These are phyloP conservation scores for Dillenia turbinata DNA, from an alignment of 164 flowering plant genomes.

Conservation along the genomic window DNA sequence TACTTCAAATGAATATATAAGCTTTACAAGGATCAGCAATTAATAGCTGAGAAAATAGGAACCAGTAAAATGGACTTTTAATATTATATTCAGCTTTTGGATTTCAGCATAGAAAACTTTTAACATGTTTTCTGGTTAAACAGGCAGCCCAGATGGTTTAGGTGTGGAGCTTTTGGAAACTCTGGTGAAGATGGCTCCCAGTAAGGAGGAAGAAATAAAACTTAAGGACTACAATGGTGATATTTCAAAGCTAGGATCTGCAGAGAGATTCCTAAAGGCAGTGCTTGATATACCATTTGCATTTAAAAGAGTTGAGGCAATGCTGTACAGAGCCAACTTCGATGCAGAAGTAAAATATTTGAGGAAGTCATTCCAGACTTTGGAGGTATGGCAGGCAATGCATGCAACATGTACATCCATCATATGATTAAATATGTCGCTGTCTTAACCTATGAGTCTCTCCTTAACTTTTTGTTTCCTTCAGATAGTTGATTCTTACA, in stretches of 20 bases:
- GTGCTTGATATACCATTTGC: conserved; percentile 91
- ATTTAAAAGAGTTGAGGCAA: conserved; percentile 90
- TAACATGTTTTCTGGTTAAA: conserved; percentile 9
- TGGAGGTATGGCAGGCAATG: conserved; percentile 57
- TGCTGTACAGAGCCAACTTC: conserved; percentile 92
- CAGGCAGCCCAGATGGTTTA: conserved; percentile 82
- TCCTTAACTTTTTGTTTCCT: no score
- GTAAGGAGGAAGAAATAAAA: conserved; percentile 94
- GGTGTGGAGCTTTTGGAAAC: conserved; percentile 91
- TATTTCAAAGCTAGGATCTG: conserved; percentile 79
- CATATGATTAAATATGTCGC: no score
- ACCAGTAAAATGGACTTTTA: no score
- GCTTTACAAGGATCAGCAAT: no score
- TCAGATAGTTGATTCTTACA: no score
- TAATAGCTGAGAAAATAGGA: no score
- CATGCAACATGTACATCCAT: no score
- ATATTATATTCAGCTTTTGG: no score
- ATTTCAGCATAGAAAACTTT: neutral
- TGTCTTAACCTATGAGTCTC: no score
- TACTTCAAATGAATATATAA: no score
- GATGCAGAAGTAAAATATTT: conserved; percentile 81
- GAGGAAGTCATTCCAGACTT: conserved; percentile 75
- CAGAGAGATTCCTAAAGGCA: conserved; percentile 85
- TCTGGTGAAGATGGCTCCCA: conserved; percentile 97
- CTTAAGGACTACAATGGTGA: conserved; percentile 79